These are phyloP conservation scores for Hanseniaspora gamundiae DNA, from an alignment of 1,139 yeast genomes.

Conservation along the genomic window DNA sequence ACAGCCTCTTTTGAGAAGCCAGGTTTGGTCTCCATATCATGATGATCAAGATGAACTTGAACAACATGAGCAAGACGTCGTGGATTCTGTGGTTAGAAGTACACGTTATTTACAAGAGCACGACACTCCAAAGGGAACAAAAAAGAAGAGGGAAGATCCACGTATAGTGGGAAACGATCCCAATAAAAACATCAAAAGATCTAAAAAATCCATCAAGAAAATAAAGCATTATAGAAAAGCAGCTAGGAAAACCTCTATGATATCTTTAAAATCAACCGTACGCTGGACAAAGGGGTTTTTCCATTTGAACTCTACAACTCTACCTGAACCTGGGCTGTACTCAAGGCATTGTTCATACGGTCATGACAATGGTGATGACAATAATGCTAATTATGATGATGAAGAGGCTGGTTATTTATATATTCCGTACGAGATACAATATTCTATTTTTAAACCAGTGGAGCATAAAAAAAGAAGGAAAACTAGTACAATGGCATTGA, in stretches of 20 bases:
- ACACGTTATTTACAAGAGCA: too few relatives aligned
- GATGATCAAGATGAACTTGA: neutral
- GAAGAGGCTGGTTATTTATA: constrained; percentile 7
- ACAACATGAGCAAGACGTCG: neutral
- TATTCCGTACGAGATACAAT: constrained; percentile 30
- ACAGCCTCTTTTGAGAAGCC: constrained; percentile 1
- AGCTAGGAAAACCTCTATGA: neutral
- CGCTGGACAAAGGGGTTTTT: constrained; percentile 12
- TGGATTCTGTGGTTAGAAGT: too few relatives aligned
- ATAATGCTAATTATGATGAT: constrained; percentile 1
- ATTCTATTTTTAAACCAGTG: constrained; percentile 39
- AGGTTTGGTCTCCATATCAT: neutral
- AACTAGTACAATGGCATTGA: too few relatives aligned
- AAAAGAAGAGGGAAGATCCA: neutral
- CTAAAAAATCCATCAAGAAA: neutral
- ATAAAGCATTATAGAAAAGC: neutral
- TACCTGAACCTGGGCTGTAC: constrained; percentile 8
- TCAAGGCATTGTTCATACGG: neutral
- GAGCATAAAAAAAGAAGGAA: constrained; percentile 12
- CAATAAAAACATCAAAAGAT: neutral
- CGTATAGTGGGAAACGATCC: too few relatives aligned
- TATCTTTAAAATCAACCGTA: constrained; percentile 1
- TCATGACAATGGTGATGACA: neutral
- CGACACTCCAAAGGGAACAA: too few relatives aligned
- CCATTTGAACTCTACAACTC: constrained; percentile 3